A percentile compares a stretch with the other conserved stretches of the same genome.
Conservation (phyloP, 139 green algal genomes). For the Penium margaritaceum region DNA sequence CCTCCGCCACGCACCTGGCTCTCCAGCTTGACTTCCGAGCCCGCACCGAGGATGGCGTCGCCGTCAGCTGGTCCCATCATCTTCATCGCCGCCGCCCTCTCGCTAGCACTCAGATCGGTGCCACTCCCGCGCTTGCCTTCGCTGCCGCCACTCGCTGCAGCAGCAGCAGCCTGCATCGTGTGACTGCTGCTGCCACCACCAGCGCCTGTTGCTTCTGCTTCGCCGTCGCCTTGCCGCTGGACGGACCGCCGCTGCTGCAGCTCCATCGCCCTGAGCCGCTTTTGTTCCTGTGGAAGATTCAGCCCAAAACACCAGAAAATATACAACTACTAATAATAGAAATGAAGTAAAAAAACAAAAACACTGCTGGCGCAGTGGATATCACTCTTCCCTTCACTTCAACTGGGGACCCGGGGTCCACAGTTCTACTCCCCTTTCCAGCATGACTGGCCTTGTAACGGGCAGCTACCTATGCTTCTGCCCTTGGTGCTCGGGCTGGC, state of each 20-base stretch:
- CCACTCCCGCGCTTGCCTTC: background rate
- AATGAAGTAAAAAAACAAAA: too few species aligned
- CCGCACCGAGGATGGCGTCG: constrained; percentile 32
- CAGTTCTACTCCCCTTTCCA: too few species aligned
- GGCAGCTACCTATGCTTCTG: too few species aligned
- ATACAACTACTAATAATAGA: too few species aligned
- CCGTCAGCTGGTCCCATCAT: constrained; percentile 35
- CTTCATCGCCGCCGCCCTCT: constrained; percentile 43
- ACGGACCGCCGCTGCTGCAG: background rate
- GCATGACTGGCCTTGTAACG: too few species aligned
- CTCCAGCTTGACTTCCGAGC: constrained; percentile 61
- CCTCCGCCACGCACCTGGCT: constrained; percentile 50
- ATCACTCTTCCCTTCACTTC: too few species aligned
- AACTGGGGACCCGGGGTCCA: too few species aligned
- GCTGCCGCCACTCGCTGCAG: too few species aligned
- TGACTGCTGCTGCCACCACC: background rate
- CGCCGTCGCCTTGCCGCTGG: constrained; percentile 45
- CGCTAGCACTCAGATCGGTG: constrained; percentile 11
- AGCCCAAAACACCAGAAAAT: too few species aligned
- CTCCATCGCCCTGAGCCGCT: constrained; percentile 11
- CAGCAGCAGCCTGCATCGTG: background rate
- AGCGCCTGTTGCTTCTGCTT: constrained; percentile 43
- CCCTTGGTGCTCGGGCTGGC: too few species aligned
- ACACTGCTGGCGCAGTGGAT: too few species aligned
- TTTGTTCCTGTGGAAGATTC: constrained; percentile 26